These are phyloP conservation scores for Cadophora malorum DNA, from an alignment of 2,329 filamentous ascomycete species.

Conservation along the genomic window DNA sequence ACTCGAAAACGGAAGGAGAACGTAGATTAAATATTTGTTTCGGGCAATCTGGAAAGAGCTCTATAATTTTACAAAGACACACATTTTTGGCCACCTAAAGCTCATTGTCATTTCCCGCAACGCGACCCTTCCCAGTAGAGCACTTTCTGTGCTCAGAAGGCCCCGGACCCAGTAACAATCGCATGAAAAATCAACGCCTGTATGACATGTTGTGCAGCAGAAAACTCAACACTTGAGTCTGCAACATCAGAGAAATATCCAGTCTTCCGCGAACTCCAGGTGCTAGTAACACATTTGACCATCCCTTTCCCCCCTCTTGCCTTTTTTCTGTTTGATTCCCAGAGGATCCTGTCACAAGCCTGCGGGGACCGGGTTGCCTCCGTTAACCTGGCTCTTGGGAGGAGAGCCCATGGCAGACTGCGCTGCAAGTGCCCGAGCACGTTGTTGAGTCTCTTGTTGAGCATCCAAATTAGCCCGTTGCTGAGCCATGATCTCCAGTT, in stretches of 20 bases:
- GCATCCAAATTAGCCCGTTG: conserved; percentile 46
- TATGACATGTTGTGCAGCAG: background rate
- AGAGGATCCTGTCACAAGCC: background rate
- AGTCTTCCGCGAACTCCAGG: conserved; percentile 12
- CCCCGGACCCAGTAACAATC: background rate
- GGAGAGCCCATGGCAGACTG: conserved; percentile 40
- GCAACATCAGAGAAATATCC: conserved; percentile 8
- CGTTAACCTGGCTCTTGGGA: conserved; percentile 38
- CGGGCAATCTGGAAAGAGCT: conserved; percentile 20
- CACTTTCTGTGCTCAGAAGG: background rate
- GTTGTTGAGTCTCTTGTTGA: conserved; percentile 43
- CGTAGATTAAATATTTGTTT: background rate
- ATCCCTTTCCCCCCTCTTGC: background rate
- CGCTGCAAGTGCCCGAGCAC: conserved; percentile 40
- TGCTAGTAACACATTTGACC: conserved; percentile 9
- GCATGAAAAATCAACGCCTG: background rate
- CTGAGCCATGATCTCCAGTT: conserved; percentile 47
- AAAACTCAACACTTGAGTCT: conserved; percentile 19
- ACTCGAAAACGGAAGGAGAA: background rate
- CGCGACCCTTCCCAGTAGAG: background rate
- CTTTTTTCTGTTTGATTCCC: too few species aligned
- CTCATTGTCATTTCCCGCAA: conserved; percentile 10
- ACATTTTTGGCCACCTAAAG: conserved; percentile 9
- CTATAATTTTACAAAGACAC: conserved; percentile 24
- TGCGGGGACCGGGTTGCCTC: conserved; percentile 36